Evolutionary conservation across 139 green algal genomes (phyloP).

Genomic region (Chlorokybus atmophyticus): DNA sequence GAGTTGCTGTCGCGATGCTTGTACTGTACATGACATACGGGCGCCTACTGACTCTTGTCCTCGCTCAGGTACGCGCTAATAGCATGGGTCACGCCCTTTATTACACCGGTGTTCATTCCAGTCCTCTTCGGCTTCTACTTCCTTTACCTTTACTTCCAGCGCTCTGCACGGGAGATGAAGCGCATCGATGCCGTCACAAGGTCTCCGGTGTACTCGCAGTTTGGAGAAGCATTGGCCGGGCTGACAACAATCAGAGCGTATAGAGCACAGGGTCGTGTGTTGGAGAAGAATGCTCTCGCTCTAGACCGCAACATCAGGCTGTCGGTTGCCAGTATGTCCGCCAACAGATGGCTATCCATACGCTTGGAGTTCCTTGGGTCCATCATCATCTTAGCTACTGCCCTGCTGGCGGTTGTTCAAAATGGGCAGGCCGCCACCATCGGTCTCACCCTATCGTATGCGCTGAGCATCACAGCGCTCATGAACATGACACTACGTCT

Average conservation of each 20-base stretch:
- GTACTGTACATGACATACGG: too few species aligned
- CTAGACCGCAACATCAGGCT: conserved; percentile 35
- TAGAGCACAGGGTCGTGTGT: conserved; percentile 25
- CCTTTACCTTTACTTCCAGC: conserved; percentile 36
- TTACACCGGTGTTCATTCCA: conserved; percentile 23
- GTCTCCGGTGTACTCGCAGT: conserved; percentile 69
- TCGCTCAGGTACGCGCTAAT: too few species aligned
- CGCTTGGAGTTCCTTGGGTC: conserved; percentile 83
- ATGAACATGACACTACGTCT: conserved; percentile 81
- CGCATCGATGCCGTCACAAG: conserved; percentile 68
- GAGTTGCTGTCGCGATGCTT: too few species aligned
- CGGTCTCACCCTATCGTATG: conserved; percentile 71
- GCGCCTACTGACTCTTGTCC: too few species aligned
- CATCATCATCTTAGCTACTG: conserved; percentile 34
- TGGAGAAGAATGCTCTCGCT: conserved; percentile 5
- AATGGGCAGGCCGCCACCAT: conserved; percentile 45
- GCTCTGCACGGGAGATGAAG: conserved; percentile 74
- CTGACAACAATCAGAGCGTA: conserved; percentile 86
- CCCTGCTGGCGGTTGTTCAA: conserved; percentile 19
- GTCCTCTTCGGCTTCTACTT: conserved; percentile 27
- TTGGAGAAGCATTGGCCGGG: conserved; percentile 40
- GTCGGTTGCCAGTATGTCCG: conserved; percentile 28
- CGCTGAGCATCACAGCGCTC: conserved; percentile 76
- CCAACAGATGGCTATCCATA: conserved; percentile 83
- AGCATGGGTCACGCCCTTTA: conserved; percentile 14